Conservation (phyloP, 2,329 filamentous ascomycete species). For the Tolypocladium album region DNA sequence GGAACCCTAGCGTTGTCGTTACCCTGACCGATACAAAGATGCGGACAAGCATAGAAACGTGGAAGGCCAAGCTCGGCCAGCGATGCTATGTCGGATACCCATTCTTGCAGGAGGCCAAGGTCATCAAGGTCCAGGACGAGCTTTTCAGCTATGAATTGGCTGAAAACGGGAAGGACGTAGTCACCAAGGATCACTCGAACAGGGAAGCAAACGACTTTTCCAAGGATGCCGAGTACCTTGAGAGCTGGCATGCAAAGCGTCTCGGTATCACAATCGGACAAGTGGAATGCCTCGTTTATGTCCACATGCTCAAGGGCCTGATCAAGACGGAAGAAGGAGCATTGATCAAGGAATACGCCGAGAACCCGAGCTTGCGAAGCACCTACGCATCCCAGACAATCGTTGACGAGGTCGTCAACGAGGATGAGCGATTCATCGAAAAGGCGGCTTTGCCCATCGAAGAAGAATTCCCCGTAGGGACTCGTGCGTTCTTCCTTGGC, state of each 20-base stretch:
- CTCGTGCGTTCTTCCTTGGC: slow-evolving; percentile 84
- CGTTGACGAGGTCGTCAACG: slow-evolving; percentile 81
- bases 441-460: slow-evolving; percentile 77
- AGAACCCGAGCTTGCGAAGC: slow-evolving; percentile 74
- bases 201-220: slow-evolving; percentile 73
- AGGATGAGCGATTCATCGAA: slow-evolving; percentile 89
- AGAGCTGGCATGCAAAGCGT: slow-evolving; percentile 81
- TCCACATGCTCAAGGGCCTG: slow-evolving; percentile 88
- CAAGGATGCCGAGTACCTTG: slow-evolving; percentile 74
- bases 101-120: slow-evolving; percentile 88
- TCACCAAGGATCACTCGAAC: slow-evolving; percentile 60
- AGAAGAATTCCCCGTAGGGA: slow-evolving; percentile 78
- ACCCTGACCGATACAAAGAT: slow-evolving; percentile 67
- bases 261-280: slow-evolving; percentile 78
- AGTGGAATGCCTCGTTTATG: slow-evolving; percentile 82
- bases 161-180: slow-evolving; percentile 51
- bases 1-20: slow-evolving; percentile 92
- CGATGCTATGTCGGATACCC: slow-evolving; percentile 89
- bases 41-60: slow-evolving; percentile 58
- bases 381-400: slow-evolving; percentile 87
- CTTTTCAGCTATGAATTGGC: slow-evolving; percentile 77
- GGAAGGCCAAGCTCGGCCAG: slow-evolving; percentile 71
- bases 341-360: slow-evolving; percentile 83
- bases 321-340: slow-evolving; percentile 85
- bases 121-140: slow-evolving; percentile 83